Base-by-base conservation (phyloP, 2,329 filamentous ascomycete species). In the Neonectria magnoliae region DNA sequence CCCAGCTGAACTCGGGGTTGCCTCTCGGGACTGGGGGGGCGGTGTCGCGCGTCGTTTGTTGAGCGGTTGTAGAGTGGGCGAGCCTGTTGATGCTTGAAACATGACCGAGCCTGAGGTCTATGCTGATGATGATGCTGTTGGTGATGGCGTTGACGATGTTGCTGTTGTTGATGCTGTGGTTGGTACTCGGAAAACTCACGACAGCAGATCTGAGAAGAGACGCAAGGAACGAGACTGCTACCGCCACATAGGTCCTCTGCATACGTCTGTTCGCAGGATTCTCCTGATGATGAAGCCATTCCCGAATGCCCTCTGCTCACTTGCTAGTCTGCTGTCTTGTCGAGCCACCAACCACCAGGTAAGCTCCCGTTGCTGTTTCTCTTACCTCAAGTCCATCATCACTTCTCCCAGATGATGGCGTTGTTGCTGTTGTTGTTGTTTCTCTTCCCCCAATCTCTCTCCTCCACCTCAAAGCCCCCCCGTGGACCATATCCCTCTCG, bases 111-210 rank as follows among this genome's bases (percentile, higher is more conserved):
- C 62, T 65, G 64, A 60, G 47, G 25, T 50, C 60, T 57, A 54
- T 64, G 60, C 57, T 65, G 68, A 50, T 63, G 62, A 42, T 53
- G 60, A 20, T 57, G 58, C 45, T 51, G 57, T 22, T 57, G 58
- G 47, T 51, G 57, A 31, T 59, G 53, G 44, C 8, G 56, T n/a
- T 48, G 58, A 4, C 48, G 50, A 20, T 44, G 59, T 25, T 59
- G 63, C n/a, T 60, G 48, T 31, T 57, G 56, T 47, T 50, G 42
- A 1, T 57, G 42, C 36, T 33, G 41, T 55, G 33, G 52, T 51
- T 38, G 57, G 50, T 55, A 47, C 29, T 51, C 11, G 11, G 6
- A 10, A 62, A 44, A 31, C 55, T 58, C 27, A 36, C 55, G 9
- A 33, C 48, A 48, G 44, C 36, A 59, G 50, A 25, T 25, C 54